These are phyloP conservation scores for Davidsoniella eucalypti DNA, from an alignment of 2,329 filamentous ascomycete species.

Conservation along the genomic window DNA sequence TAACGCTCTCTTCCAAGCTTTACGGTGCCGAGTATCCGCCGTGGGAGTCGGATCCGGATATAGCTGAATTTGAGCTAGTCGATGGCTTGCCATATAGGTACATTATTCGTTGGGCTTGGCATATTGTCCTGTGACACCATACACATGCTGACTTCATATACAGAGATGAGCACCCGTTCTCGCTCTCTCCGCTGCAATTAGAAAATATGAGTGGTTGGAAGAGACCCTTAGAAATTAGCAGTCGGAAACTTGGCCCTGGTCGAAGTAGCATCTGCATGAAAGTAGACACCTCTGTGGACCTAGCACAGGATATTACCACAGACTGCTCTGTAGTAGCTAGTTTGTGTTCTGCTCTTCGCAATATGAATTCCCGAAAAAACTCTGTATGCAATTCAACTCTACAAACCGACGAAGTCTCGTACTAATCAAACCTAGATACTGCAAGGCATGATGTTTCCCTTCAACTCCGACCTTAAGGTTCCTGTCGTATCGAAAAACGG, in stretches of 20 bases:
- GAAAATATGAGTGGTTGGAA: conserved; percentile 74
- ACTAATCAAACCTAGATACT: conserved; percentile 38
- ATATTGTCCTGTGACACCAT: background rate
- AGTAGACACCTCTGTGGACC: conserved; percentile 46
- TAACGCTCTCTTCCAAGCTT: conserved; percentile 61
- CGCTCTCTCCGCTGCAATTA: conserved; percentile 57
- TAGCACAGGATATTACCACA: conserved; percentile 89
- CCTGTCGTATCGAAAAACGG: conserved; percentile 59
- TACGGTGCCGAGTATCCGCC: conserved; percentile 74
- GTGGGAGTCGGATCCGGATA: conserved; percentile 51
- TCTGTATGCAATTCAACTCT: conserved; percentile 34
- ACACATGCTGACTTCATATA: conserved; percentile 10
- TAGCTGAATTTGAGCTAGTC: conserved; percentile 41
- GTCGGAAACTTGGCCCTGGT: conserved; percentile 1
- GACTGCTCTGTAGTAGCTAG: conserved; percentile 97
- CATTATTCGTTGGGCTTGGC: conserved; percentile 14
- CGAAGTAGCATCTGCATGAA: conserved; percentile 44
- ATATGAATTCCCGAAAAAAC: conserved; percentile 49
- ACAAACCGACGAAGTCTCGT: no score
- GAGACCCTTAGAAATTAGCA: conserved; percentile 43
- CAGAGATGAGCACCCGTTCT: conserved; percentile 53
- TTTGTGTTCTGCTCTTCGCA: conserved; percentile 63
- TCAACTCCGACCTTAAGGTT: conserved; percentile 37
- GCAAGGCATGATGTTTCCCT: conserved; percentile 58
- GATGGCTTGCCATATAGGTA: conserved; percentile 40